Evolutionary conservation across 176 grass and related monocot genomes (phyloP).

Genomic region (Cymbopogon citratus): DNA sequence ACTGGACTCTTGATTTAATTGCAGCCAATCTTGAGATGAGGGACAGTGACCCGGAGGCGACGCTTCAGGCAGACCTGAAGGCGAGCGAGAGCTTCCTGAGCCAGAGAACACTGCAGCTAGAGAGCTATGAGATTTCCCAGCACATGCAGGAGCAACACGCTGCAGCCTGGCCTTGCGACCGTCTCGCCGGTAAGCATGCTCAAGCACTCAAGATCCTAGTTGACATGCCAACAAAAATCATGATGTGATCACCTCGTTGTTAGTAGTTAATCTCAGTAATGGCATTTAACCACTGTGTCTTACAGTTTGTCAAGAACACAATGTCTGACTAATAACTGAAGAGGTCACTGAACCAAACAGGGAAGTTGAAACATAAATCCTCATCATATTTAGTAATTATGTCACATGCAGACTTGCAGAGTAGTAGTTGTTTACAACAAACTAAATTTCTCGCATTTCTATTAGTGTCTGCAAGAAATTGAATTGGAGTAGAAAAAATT

Average conservation of each 20-base stretch:
- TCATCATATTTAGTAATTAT: background rate
- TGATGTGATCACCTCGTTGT: background rate
- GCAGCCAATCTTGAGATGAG: conserved; percentile 72
- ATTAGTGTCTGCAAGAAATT: background rate
- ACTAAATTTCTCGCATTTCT: background rate
- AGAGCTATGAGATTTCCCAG: conserved; percentile 11
- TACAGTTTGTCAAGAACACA: background rate
- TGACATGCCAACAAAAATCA: background rate
- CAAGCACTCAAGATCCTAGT: background rate
- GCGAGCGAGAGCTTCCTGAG: conserved; percentile 30
- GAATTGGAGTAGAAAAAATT: background rate
- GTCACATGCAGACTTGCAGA: background rate
- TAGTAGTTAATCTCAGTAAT: background rate
- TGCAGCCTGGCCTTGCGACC: background rate
- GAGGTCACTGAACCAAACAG: background rate
- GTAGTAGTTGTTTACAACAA: background rate
- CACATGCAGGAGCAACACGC: background rate
- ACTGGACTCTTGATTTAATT: background rate
- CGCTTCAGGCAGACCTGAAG: conserved; percentile 45
- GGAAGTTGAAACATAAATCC: background rate
- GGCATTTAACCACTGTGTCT: background rate
- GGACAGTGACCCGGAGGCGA: conserved; percentile 45
- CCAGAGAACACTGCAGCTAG: conserved; percentile 6
- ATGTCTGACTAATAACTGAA: background rate
- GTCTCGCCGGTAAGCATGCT: background rate